Percentiles rank a stretch among this genome's conserved stretches.
These are phyloP conservation scores for Hibiscus tridactylites DNA, from an alignment of 345 rosid species.

Conservation along the genomic window DNA sequence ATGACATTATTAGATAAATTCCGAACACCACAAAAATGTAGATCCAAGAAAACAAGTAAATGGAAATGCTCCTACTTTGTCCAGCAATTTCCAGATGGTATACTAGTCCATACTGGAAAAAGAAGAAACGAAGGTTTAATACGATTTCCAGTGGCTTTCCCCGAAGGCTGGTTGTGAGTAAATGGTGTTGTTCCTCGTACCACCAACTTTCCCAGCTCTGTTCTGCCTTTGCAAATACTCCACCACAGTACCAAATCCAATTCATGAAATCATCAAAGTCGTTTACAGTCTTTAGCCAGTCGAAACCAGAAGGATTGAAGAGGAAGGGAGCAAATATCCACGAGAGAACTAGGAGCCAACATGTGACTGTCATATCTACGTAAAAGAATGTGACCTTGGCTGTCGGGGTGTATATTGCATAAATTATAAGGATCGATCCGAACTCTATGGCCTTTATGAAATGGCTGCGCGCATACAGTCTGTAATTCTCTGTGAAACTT, in stretches of 20 bases:
- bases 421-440: slow-evolving; percentile 43
- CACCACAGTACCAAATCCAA: slow-evolving; percentile 66
- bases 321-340: slow-evolving; percentile 92
- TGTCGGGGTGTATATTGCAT: slow-evolving; percentile 52
- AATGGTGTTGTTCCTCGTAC: slow-evolving; percentile 79
- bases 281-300: slow-evolving; percentile 83
- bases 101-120: slow-evolving; percentile 82
- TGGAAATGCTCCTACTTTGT: slow-evolving; percentile 30
- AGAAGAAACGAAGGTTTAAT: slow-evolving; percentile 73
- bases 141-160: slow-evolving; percentile 68
- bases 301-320: slow-evolving; percentile 84
- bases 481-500: slow-evolving; percentile 78
- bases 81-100: slow-evolving; percentile 45
- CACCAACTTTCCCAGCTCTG: slow-evolving; percentile 95
- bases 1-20: slow-evolving; percentile 40
- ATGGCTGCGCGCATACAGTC: slow-evolving; percentile 79
- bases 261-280: slow-evolving; percentile 67
- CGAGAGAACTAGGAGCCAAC: slow-evolving; percentile 81
- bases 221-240: slow-evolving; percentile 49
- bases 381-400: slow-evolving; percentile 50
- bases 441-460: slow-evolving; percentile 55
- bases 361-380: slow-evolving; percentile 57
- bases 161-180: slow-evolving; percentile 52
- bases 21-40: slow-evolving; percentile 39
- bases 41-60: slow-evolving; percentile 55